phyloP scores from a whole-genome alignment of 2,329 filamentous ascomycete species.

The Alternaria tenuissima region DNA sequence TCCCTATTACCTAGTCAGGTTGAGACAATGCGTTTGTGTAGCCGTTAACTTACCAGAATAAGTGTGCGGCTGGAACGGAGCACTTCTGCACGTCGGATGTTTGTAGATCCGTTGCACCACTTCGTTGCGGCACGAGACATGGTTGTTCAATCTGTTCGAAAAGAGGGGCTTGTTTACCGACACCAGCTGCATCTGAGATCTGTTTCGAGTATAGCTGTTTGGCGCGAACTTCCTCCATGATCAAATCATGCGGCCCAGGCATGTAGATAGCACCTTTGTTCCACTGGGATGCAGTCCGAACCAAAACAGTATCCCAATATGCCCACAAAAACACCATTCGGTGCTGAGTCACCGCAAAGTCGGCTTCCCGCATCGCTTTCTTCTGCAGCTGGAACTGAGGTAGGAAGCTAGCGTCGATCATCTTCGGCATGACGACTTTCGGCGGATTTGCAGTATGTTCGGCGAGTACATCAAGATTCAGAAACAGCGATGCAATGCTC shows the following conservation, averaged over 20 bases:
- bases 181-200: slow-evolving; percentile 44
- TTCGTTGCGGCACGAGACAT: slow-evolving; percentile 36
- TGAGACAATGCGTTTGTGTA: slow-evolving; percentile 44
- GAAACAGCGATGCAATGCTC: slow-evolving; percentile 45
- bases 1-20: slow-evolving; percentile 45
- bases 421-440: slow-evolving; percentile 42
- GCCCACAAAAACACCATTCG: slow-evolving; percentile 42
- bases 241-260: slow-evolving; percentile 44
- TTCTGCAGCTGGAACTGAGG: slow-evolving; percentile 42
- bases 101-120: slow-evolving; percentile 30
- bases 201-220: slow-evolving; percentile 44
- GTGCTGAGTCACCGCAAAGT: slow-evolving; percentile 47
- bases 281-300: slow-evolving; percentile 41
- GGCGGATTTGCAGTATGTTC: slow-evolving; percentile 33
- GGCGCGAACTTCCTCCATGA: slow-evolving; percentile 46
- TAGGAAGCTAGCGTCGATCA: slow-evolving; percentile 49
- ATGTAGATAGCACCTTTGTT: slow-evolving; percentile 42
- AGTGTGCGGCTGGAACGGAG: slow-evolving; percentile 40
- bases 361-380: slow-evolving; percentile 24
- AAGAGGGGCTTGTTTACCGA: slow-evolving; percentile 41
- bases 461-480: slow-evolving; percentile 45
- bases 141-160: slow-evolving; percentile 47
- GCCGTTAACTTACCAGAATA: slow-evolving; percentile 46
- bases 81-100: slow-evolving; percentile 41
- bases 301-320: slow-evolving; percentile 49